These are phyloP conservation scores for Nitzschia putrida DNA, from an alignment of 108 stramenopile species.

Conservation along the genomic window DNA sequence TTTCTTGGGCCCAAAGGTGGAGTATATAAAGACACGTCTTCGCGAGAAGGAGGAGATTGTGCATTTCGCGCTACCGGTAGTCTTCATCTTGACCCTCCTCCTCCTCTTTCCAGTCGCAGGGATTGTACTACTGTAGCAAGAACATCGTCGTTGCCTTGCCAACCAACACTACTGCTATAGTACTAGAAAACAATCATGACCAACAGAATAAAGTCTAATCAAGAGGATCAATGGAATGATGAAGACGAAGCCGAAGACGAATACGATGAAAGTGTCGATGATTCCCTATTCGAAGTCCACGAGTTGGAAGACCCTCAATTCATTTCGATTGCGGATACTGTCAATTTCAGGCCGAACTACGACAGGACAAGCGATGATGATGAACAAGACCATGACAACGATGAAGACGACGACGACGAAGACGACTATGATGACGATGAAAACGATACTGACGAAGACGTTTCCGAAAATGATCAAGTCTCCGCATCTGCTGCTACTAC, in stretches of 20 bases:
- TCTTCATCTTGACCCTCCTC: too few relatives aligned
- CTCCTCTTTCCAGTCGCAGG: too few relatives aligned
- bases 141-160: too few relatives aligned
- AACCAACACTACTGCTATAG: too few relatives aligned
- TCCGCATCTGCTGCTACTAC: too few relatives aligned
- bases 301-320: too few relatives aligned
- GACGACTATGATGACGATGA: background rate
- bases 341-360: background rate
- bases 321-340: background rate
- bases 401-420: background rate
- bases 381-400: background rate
- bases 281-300: background rate
- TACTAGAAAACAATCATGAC: background rate
- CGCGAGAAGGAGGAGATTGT: too few relatives aligned
- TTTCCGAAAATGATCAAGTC: too few relatives aligned
- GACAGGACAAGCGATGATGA: background rate
- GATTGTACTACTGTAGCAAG: too few relatives aligned
- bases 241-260: background rate
- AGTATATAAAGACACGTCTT: constrained; percentile 1
- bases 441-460: background rate
- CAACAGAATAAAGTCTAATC: background rate
- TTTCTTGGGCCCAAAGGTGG: background rate
- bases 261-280: background rate
- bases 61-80: too few relatives aligned
- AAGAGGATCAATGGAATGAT: background rate